Evolutionary conservation across 495 filamentous ascomycete species (phyloP), one percentile per base, ranked within the genome.

Genomic region (Penicillium diatomitis): DNA sequence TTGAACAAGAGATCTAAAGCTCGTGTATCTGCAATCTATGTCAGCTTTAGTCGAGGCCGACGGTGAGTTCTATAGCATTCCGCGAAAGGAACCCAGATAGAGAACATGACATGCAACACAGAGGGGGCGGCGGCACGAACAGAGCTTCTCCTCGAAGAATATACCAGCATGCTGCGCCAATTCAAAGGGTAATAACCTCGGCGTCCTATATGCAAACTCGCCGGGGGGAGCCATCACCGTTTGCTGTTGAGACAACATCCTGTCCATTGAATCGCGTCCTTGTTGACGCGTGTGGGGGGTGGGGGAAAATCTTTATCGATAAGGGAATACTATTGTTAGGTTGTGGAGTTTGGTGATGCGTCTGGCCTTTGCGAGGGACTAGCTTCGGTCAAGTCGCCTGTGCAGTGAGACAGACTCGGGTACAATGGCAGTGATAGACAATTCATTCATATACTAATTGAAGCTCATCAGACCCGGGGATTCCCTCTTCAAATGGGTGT

Each of bases 101-200:
- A 8, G 30, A 46, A 20, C 20, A 20, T 1, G 20, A 20, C 20
- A 20, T 20, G 20, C 20, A 20, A 20, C 20, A 2, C 12, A 32
- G 32, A 34, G 30, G 10, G 34, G 12, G 30, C 8, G 34, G 12
- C 8, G 8, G 27, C 31, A 62, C 73, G 32, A 65, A 88, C 85
- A 85, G 12, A 88, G 77, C 35, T 80, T 73, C 60, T 91, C 87
- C 58, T 90, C 86, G 4, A 91, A 70, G 62, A 85, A 87, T 31
- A 89, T 83, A 42, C 77, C 77, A 41, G 76, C 80, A 54, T 87
- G 81, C 38, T 81, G 69, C 30, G 72, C 75, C 5, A 90, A 62
- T 51, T 84, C 79, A 42, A 74, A 79, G 0, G 84, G 79, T 1
- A 89, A 62, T 31, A 63, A 62, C 40, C 67, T 72, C 3, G 76